These are phyloP conservation scores for Boletus huronensis DNA, from an alignment of 768 basidiomycete species.

Conservation along the genomic window DNA sequence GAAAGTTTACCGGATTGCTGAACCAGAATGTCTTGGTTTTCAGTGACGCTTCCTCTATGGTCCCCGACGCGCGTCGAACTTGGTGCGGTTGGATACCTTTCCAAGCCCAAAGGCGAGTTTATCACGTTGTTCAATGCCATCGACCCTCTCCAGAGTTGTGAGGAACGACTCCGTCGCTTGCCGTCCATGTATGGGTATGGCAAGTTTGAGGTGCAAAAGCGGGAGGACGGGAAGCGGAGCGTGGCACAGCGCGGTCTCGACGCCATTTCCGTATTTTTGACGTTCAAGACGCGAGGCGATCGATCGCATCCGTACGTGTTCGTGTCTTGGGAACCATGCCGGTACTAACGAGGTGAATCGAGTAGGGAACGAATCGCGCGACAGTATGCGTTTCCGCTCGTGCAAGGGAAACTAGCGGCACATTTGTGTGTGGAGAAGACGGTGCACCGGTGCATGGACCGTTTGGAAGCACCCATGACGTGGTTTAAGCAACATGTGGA, in stretches of 20 bases:
- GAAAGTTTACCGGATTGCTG: not conserved
- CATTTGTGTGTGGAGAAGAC: constrained; percentile 68
- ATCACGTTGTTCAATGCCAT: constrained; percentile 70
- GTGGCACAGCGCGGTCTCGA: constrained; percentile 56
- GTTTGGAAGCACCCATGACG: constrained; percentile 56
- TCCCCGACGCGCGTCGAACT: constrained; percentile 56
- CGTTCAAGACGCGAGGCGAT: constrained; percentile 39
- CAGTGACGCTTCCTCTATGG: constrained; percentile 72
- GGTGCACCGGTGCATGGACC: constrained; percentile 63
- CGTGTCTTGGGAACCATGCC: not conserved
- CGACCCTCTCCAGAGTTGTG: constrained; percentile 45
- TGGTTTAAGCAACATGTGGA: constrained; percentile 76
- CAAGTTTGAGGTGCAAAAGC: constrained; percentile 39
- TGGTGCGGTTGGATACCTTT: constrained; percentile 75
- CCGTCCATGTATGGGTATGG: constrained; percentile 68
- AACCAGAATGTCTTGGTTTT: not conserved
- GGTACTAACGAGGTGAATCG: not conserved
- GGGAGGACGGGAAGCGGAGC: constrained; percentile 53
- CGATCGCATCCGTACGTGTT: constrained; percentile 39
- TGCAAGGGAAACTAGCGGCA: constrained; percentile 62
- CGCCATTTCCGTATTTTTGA: constrained; percentile 47
- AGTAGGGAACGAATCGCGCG: constrained; percentile 45
- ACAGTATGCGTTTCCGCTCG: constrained; percentile 57
- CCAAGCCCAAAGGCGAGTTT: constrained; percentile 65
- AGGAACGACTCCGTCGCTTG: constrained; percentile 42